These are phyloP conservation scores for Aspergillus diversus DNA, from an alignment of 495 filamentous ascomycete species.

Conservation along the genomic window DNA sequence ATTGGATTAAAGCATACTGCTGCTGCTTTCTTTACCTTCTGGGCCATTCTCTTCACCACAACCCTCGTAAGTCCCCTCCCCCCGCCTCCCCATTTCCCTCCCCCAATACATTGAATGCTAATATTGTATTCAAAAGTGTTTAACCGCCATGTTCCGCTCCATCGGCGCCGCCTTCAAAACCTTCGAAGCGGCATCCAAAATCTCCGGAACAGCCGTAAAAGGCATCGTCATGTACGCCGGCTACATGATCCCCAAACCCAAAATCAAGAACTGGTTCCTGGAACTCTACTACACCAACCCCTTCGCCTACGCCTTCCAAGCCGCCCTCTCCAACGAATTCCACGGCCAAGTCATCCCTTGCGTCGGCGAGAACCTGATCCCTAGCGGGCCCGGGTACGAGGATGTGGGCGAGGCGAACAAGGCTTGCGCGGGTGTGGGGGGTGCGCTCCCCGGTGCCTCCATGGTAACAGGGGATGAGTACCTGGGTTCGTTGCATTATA, in stretches of 20 bases:
- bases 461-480: conserved; percentile 52
- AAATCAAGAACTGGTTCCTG: conserved; percentile 71
- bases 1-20: conserved; percentile 51
- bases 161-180: conserved; percentile 53
- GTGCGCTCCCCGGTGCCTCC: conserved; percentile 46
- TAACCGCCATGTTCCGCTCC: conserved; percentile 57
- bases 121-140: no score
- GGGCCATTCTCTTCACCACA: conserved; percentile 29
- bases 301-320: conserved; percentile 67
- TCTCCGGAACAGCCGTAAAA: conserved; percentile 48
- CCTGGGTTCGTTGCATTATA: conserved; percentile 53
- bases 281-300: conserved; percentile 73
- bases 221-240: conserved; percentile 59
- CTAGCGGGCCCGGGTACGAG: conserved; percentile 35
- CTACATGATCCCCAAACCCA: conserved; percentile 59
- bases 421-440: conserved; percentile 59
- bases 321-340: conserved; percentile 65
- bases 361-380: conserved; percentile 51
- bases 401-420: conserved; percentile 29
- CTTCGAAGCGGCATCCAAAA: conserved; percentile 58
- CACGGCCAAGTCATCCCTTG: conserved; percentile 46
- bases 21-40: conserved; percentile 56
- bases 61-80: conserved; percentile 34
- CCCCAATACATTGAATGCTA: no score
- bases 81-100: not conserved